These are phyloP conservation scores for Sistotremastrum suecicum DNA, from an alignment of 768 basidiomycete species.

Conservation along the genomic window DNA sequence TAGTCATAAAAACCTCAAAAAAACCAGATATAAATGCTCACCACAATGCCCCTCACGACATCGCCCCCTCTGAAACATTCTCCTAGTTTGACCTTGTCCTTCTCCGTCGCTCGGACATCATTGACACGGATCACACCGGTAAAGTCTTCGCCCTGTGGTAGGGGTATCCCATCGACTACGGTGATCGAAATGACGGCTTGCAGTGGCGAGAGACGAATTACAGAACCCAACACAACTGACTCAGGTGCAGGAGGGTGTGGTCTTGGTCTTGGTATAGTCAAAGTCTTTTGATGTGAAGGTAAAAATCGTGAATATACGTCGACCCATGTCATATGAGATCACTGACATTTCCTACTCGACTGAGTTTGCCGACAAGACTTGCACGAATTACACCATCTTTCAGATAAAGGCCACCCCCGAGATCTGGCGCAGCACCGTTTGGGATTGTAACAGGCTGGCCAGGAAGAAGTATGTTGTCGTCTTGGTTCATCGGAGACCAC, in stretches of 20 bases:
- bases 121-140: conserved; percentile 77
- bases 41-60: conserved; percentile 76
- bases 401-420: conserved; percentile 54
- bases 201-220: conserved; percentile 70
- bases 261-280: conserved; percentile 50
- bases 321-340: conserved; percentile 13
- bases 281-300: conserved; percentile 25
- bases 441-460: conserved; percentile 62
- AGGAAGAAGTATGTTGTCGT: conserved; percentile 37
- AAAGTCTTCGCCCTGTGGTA: conserved; percentile 78
- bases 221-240: conserved; percentile 67
- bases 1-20: neutral
- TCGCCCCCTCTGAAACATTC: conserved; percentile 90
- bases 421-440: conserved; percentile 36
- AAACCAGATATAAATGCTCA: conserved; percentile 20
- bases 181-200: conserved; percentile 77
- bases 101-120: conserved; percentile 83
- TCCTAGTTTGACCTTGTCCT: conserved; percentile 77
- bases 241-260: conserved; percentile 62
- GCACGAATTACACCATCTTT: conserved; percentile 53
- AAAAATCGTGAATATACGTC: conserved; percentile 2
- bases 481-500: too few species aligned
- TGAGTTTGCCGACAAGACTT: conserved; percentile 53
- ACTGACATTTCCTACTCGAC: conserved; percentile 55
- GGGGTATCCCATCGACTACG: conserved; percentile 74